Conservation (phyloP, 192 early-diverging fungal species). For the Entophlyctis helioformis region DNA sequence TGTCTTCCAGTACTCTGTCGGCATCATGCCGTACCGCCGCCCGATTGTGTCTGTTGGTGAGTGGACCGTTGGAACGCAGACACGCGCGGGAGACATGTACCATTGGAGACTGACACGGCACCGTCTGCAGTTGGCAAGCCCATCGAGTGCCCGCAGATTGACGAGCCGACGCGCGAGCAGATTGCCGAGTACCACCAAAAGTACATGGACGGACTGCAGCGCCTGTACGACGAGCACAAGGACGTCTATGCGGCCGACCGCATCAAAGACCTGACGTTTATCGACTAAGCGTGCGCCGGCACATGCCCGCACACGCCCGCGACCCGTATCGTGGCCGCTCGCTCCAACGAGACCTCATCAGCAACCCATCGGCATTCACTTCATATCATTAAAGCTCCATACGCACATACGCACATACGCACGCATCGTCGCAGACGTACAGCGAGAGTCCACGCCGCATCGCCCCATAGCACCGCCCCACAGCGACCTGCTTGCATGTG, state of each 20-base stretch:
- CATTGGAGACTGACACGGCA: too few species aligned
- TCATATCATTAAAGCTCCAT: too few species aligned
- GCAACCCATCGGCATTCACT: too few species aligned
- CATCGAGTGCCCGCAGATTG: constrained; percentile 5
- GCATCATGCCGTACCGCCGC: constrained; percentile 35
- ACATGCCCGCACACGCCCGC: too few species aligned
- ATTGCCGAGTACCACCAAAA: constrained; percentile 8
- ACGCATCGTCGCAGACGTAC: too few species aligned
- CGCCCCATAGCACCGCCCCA: too few species aligned
- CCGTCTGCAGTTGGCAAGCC: constrained; percentile 15
- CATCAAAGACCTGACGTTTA: constrained; percentile 13
- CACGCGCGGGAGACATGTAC: not conserved
- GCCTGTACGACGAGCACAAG: constrained; percentile 15
- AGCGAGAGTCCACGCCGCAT: too few species aligned
- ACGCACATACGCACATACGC: too few species aligned
- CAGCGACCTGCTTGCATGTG: too few species aligned
- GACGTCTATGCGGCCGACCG: constrained; percentile 7
- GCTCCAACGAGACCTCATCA: too few species aligned
- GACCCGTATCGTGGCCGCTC: too few species aligned
- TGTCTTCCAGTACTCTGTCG: constrained; percentile 69
- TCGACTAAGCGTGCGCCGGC: not conserved
- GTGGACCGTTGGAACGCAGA: not conserved
- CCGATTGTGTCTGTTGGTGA: constrained; percentile 23
- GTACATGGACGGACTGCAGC: constrained; percentile 7
- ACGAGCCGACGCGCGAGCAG: constrained; percentile 14